Base-by-base conservation (phyloP, 2,329 filamentous ascomycete species). In the Calonectria naviculata region DNA sequence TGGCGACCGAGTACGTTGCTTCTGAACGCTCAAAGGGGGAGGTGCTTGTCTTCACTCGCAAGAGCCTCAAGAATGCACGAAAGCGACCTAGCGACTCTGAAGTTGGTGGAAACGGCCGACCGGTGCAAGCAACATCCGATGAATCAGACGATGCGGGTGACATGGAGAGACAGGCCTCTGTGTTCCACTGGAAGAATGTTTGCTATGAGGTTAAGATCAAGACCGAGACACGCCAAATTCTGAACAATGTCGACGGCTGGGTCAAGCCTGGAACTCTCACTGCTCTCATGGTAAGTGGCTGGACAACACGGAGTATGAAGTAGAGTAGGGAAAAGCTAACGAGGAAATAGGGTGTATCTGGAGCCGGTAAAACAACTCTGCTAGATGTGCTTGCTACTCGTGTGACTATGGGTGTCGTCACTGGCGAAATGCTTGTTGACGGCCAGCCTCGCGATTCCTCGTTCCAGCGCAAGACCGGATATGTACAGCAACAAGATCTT, bases 401-500 rank as follows among this genome's bases (percentile, higher is more conserved):
- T 79, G 92, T 93, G 4, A 95, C 93, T 0, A 95, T 95, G 91
- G 95, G 95, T 80, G 92, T 96, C n/a, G 93, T 97, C 42, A 90
- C 89, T 2, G 95, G 95, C 56, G 92, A 95, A 72, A 95, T 97
- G 91, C 81, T 89, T 3, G 87, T 90, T 8, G 86, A 89, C 69
- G 88, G 88, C 4, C 88, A 87, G 34, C 90, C 89, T 28, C 90
- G 93, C 34, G 94, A 95, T 74, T 87, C 87, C 15, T 94, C 93
- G 0, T 97, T 97, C 87, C 94, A 97, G 80, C 91, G 94, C 67
- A 95, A 95, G 83, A 96, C 94, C 0, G 94, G 94, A 42, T 97
- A 97, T 75, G 94, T 94, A n/a, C 93, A 97, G 79, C 94, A 97
- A 80, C 94, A 97, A 79, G 95, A 97, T 87, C 86, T 97, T 4